Evolutionary conservation across 2,329 filamentous ascomycete species (phyloP).

Genomic region (Sporothrix mexicana): DNA sequence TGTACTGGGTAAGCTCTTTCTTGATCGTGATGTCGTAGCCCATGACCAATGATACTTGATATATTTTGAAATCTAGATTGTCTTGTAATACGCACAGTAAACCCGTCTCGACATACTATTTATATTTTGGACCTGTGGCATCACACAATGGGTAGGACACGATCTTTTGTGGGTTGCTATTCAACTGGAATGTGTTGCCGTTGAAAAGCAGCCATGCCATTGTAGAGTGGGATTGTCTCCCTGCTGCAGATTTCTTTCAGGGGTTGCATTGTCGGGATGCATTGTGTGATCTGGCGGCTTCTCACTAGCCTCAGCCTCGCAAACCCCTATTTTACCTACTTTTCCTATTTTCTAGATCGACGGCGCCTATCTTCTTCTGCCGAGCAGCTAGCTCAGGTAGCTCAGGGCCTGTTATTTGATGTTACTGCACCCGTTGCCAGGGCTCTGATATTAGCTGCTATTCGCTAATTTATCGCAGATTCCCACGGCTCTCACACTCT

Average conservation of each 20-base stretch:
- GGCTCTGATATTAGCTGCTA: neutral
- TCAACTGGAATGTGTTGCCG: neutral
- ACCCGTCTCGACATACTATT: no score
- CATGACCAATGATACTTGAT: neutral
- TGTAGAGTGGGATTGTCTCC: neutral
- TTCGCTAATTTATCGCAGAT: neutral
- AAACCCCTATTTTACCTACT: conserved; percentile 15
- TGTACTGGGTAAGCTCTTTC: neutral
- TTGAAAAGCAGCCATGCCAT: neutral
- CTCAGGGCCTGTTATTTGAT: neutral
- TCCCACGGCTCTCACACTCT: neutral
- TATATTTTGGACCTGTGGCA: neutral
- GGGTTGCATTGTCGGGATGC: neutral
- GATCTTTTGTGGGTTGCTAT: neutral
- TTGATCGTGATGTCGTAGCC: neutral
- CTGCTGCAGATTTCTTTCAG: conserved; percentile 6
- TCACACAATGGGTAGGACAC: neutral
- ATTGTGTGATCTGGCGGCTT: neutral
- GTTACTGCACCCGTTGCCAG: neutral
- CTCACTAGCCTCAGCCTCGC: conserved; percentile 11
- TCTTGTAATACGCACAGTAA: neutral
- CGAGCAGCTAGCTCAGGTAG: conserved; percentile 1
- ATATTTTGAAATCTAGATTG: no score
- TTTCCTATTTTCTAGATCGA: conserved; percentile 3
- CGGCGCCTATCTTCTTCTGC: conserved; percentile 8